Percentiles rank a stretch among this genome's conserved stretches.
Conservation (phyloP, 192 early-diverging fungal species). For the Piromyces finnis region DNA sequence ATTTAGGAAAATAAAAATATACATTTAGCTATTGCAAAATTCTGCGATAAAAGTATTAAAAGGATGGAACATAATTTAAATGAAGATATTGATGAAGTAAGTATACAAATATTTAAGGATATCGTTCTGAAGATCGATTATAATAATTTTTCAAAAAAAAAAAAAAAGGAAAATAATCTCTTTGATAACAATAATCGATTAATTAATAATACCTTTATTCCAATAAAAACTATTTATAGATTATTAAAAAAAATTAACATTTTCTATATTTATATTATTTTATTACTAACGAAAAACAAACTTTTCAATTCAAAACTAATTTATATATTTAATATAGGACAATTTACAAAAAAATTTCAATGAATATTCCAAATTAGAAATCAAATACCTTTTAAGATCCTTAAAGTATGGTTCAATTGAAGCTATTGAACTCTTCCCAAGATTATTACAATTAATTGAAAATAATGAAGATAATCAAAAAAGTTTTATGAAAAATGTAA, state of each 20-base stretch:
- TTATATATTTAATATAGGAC: constrained; percentile 2
- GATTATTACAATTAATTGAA: constrained; percentile 49
- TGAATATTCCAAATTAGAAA: constrained; percentile 5
- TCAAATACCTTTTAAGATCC: constrained; percentile 24
- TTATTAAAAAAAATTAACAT: no score
- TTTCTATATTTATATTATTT: no score
- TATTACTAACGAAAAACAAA: no score
- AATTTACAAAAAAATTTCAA: not conserved
- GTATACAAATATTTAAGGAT: no score
- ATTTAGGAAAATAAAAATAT: not conserved
- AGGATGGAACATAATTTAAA: not conserved
- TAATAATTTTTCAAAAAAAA: no score
- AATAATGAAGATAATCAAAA: constrained; percentile 13
- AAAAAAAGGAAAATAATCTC: no score
- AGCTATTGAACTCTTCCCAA: constrained; percentile 45
- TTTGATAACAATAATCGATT: no score
- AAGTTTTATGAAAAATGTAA: constrained; percentile 13
- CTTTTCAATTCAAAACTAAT: not conserved
- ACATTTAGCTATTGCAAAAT: not conserved
- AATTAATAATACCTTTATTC: no score
- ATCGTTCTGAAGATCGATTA: no score
- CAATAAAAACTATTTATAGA: no score
- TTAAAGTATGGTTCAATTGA: constrained; percentile 28
- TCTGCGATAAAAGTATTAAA: not conserved
- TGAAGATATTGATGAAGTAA: no score